Evolutionary conservation across 306 rosid species (phyloP).

Genomic region (Bauhinia variegata): DNA sequence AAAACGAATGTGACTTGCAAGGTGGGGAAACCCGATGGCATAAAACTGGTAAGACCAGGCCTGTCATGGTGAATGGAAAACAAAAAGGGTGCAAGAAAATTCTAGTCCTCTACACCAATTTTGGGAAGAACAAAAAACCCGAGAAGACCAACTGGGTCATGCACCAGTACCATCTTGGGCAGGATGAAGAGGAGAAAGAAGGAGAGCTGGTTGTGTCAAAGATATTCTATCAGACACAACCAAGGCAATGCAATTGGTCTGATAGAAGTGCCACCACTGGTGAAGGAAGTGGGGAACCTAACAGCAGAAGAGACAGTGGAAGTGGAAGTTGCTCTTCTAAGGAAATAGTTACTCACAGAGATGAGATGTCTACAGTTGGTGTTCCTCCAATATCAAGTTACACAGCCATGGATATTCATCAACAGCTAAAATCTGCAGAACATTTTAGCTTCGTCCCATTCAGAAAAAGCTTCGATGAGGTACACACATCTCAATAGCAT

Average conservation of each 20-base stretch:
- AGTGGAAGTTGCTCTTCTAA: constrained; percentile 80
- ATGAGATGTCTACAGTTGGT: constrained; percentile 53
- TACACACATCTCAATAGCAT: constrained; percentile 6
- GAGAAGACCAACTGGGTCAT: constrained; percentile 98
- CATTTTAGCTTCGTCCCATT: constrained; percentile 78
- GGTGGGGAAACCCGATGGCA: constrained; percentile 89
- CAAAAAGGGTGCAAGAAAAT: constrained; percentile 98
- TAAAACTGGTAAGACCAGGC: constrained; percentile 82
- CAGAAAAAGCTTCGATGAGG: constrained; percentile 80
- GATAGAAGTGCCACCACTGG: constrained; percentile 51
- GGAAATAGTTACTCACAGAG: constrained; percentile 55
- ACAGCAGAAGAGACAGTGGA: constrained; percentile 57
- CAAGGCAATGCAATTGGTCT: constrained; percentile 82
- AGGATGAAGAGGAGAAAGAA: constrained; percentile 86
- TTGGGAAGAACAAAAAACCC: constrained; percentile 90
- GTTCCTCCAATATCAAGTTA: constrained; percentile 51
- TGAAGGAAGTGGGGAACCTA: constrained; percentile 52
- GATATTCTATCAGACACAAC: constrained; percentile 83
- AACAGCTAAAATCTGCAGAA: constrained; percentile 73
- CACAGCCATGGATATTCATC: constrained; percentile 59
- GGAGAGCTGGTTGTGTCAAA: constrained; percentile 83
- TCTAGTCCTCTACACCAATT: constrained; percentile 87
- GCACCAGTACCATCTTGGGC: constrained; percentile 95
- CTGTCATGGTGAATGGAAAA: constrained; percentile 78
- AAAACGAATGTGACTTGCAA: constrained; percentile 69